Conservation (phyloP, 345 rosid genomes). For the Brassica juncea region DNA sequence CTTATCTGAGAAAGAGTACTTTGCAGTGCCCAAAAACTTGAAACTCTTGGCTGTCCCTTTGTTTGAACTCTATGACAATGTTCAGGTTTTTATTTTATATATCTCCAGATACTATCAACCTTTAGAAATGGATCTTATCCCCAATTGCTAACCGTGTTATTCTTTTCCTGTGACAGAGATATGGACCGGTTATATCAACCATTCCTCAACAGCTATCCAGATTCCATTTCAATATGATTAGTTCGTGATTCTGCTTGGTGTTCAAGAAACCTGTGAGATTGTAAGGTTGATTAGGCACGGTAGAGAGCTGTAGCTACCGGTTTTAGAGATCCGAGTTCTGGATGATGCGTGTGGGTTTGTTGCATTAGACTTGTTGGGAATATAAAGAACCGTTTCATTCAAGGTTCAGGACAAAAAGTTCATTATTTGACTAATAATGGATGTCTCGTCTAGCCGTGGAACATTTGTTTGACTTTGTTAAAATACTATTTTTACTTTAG, state of each 20-base stretch:
- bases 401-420: constrained; percentile 14
- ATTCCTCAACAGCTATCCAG: constrained; percentile 98
- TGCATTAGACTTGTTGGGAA: constrained; percentile 24
- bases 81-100: constrained; percentile 52
- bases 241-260: constrained; percentile 46
- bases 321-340: constrained; percentile 7
- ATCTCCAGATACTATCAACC: not conserved
- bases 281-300: not conserved
- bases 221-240: constrained; percentile 92
- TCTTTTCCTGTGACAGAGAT: constrained; percentile 58
- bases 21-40: constrained; percentile 95
- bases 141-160: not conserved
- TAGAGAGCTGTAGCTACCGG: constrained; percentile 26
- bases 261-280: constrained; percentile 15
- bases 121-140: not conserved
- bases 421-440: constrained; percentile 18
- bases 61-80: constrained; percentile 96
- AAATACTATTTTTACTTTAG: not conserved
- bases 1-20: constrained; percentile 94
- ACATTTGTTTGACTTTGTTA: not conserved
- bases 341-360: constrained; percentile 14
- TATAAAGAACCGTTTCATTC: constrained; percentile 6
- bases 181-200: constrained; percentile 92
- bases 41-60: constrained; percentile 94
- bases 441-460: constrained; percentile 4